These are phyloP conservation scores for Xylariaceae sp. DNA, from an alignment of 2,329 filamentous ascomycete genomes.

Conservation along the genomic window DNA sequence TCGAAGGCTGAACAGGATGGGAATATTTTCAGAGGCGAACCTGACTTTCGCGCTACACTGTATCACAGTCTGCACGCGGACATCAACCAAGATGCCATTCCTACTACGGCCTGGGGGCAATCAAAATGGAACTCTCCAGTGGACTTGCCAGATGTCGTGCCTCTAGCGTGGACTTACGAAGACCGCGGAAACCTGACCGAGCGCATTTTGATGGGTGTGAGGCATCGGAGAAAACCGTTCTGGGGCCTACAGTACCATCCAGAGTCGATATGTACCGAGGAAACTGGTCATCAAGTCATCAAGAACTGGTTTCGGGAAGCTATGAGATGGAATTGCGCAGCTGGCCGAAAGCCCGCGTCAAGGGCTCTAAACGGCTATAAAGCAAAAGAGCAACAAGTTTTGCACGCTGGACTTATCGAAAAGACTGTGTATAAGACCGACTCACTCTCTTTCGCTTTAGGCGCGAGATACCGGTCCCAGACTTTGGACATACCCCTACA, in stretches of 20 bases:
- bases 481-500: constrained; percentile 42
- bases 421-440: constrained; percentile 10
- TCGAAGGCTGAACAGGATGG: constrained; percentile 26
- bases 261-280: constrained; percentile 80
- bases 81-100: constrained; percentile 44
- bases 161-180: constrained; percentile 61
- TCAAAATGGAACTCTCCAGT: constrained; percentile 38
- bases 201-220: constrained; percentile 71
- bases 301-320: constrained; percentile 72
- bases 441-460: constrained; percentile 29
- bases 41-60: constrained; percentile 64
- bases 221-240: constrained; percentile 65
- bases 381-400: constrained; percentile 2
- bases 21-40: constrained; percentile 64
- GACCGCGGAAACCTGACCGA: constrained; percentile 37
- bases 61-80: constrained; percentile 66
- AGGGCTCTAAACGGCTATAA: neutral
- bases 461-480: constrained; percentile 36
- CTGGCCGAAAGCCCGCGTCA: constrained; percentile 13
- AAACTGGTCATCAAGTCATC: constrained; percentile 60
- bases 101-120: constrained; percentile 33
- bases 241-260: constrained; percentile 91
- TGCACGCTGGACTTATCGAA: constrained; percentile 1
- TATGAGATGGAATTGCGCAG: constrained; percentile 48
- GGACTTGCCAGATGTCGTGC: constrained; percentile 42